Conservation (phyloP, 2,329 filamentous ascomycete genomes). For the Calonectria ilicicola region DNA sequence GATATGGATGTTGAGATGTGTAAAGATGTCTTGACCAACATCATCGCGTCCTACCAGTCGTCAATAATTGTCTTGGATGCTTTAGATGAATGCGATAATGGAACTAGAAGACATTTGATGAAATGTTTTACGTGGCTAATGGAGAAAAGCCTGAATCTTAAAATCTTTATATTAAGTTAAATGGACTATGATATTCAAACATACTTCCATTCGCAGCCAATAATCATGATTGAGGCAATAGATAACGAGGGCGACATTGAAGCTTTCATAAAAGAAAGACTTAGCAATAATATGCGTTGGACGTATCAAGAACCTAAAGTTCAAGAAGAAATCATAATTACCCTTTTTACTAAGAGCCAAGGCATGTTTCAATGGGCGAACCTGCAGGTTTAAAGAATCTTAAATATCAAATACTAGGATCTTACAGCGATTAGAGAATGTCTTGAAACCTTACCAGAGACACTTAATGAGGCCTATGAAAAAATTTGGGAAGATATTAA, state of each 20-base stretch:
- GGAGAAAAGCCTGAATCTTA: not conserved
- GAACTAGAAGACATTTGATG: not conserved
- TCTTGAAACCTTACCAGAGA: not conserved
- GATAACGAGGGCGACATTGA: not conserved
- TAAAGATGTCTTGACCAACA: not conserved
- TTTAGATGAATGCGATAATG: not conserved
- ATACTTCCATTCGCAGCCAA: not conserved
- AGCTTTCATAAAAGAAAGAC: not conserved
- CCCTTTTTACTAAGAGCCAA: not conserved
- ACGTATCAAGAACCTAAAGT: not conserved
- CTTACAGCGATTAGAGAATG: not conserved
- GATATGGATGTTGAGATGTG: not conserved
- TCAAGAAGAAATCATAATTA: not conserved
- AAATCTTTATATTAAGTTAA: not conserved
- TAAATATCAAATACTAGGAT: not conserved
- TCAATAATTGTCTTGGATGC: not conserved
- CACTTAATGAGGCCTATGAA: not conserved
- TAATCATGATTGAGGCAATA: not conserved
- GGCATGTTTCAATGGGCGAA: slow-evolving; percentile 27
- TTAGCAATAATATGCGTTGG: not conserved
- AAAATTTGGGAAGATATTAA: not conserved
- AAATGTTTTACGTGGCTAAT: not conserved
- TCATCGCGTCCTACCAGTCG: not conserved
- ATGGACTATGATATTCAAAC: not conserved
- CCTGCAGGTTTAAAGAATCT: not conserved